Base-by-base conservation (phyloP, 2,329 filamentous ascomycete species). In the Apiospora aurea region DNA sequence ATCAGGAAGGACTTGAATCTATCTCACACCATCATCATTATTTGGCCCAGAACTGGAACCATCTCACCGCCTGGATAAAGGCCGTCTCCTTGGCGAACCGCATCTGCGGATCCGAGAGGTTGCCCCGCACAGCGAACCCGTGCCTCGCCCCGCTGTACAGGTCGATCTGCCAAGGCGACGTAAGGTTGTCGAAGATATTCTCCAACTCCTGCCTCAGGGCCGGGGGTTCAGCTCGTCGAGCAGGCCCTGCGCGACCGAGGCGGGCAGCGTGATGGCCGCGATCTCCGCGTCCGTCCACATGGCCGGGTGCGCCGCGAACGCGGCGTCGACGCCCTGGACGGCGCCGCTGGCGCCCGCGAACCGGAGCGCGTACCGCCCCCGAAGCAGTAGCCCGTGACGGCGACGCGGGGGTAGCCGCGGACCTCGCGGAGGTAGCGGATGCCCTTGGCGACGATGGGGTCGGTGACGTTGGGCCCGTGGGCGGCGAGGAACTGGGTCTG, bases 51-150 rank as follows among this genome's bases (percentile, higher is more conserved):
- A 91, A 85, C 71, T 92, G 88, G 78, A 96, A 95, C 92, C 93
- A 96, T 72, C 86, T 82, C 70, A 94, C 87, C 38, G 93, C 93
- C 85, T 96, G 93, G 75, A 87, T 82, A 80, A 95, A 95, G 0
- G 94, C 93, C 79, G 91, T 87, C 83, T 96, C 92, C 86, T 95
- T 95, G 44, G 91, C 92, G 79, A 90, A 95, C 81, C 87, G 90
- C 78, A 89, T 82, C 71, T 78, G 75, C 26, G 83, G 82, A 72
- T 86, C 82, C 2, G 82, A 83, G 41, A 87, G 71, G 76, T 96
- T 90, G 4, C 85, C 89, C 47, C 93, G 87, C 10, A 94, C 91
- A 21, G 90, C 91, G 77, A 96, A 96, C 0, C 94, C 94, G 78
- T 96, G 94, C 73, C 83, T 80, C 8, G 92, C 91, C 49, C 88